Percentiles rank a stretch among this genome's conserved stretches.
phyloP scores from a whole-genome alignment of 371 early-diverging fungal genomes.

The Mucor irregularis region DNA sequence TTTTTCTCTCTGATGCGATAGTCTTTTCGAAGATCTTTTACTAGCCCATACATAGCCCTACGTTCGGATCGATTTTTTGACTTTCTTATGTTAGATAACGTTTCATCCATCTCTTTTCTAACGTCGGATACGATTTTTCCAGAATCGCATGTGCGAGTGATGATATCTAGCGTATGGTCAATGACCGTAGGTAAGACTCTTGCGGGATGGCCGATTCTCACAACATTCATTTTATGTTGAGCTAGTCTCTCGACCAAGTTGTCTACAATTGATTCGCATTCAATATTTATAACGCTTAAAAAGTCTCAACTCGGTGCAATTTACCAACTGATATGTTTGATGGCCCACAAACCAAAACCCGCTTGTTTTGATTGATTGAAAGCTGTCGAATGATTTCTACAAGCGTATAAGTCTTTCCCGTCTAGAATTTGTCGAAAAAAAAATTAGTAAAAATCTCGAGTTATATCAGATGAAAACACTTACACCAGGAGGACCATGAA shows the following conservation, averaged over 20 bases:
- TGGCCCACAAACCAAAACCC: slow-evolving; percentile 92
- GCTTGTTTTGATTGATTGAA: slow-evolving; percentile 54
- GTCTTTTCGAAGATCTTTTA: slow-evolving; percentile 77
- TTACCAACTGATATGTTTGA: slow-evolving; percentile 91
- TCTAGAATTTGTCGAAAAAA: no score
- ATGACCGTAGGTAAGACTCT: slow-evolving; percentile 72
- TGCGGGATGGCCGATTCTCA: slow-evolving; percentile 89
- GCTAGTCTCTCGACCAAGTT: slow-evolving; percentile 82
- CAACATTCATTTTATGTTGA: slow-evolving; percentile 59
- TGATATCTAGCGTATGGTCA: slow-evolving; percentile 72
- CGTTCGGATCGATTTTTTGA: slow-evolving; percentile 69
- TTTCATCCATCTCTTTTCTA: slow-evolving; percentile 76
- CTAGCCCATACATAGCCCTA: slow-evolving; percentile 63
- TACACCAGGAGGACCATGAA: slow-evolving; percentile 87
- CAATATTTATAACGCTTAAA: neutral
- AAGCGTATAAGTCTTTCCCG: slow-evolving; percentile 94
- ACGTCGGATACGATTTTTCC: slow-evolving; percentile 80
- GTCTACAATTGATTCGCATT: no score
- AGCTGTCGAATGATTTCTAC: slow-evolving; percentile 88
- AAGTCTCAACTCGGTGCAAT: neutral
- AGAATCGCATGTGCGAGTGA: slow-evolving; percentile 71
- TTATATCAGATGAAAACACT: neutral
- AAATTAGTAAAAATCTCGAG: neutral
- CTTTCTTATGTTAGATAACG: slow-evolving; percentile 61
- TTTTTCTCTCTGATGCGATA: slow-evolving; percentile 69